Evolutionary conservation across 768 basidiomycete species (phyloP), one percentile per base, ranked within the genome.

Genomic region (Phlebiopsis flavidoalba): DNA sequence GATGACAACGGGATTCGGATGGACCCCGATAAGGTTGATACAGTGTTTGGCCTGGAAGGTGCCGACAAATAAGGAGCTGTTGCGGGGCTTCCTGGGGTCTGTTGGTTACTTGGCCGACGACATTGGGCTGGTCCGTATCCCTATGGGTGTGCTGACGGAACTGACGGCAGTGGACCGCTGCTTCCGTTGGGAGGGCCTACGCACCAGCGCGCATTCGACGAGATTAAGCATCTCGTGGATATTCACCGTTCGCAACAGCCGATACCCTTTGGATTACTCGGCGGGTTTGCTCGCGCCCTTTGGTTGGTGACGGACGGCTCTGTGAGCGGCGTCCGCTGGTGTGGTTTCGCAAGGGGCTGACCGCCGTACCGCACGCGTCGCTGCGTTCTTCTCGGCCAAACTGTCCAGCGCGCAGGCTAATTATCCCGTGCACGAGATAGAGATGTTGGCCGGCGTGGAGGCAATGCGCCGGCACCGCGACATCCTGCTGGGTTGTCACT

Each of bases 351-450:
- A 74, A 58, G 71, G 72, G 0, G 19, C 53, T 0, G 65, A 69
- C 11, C 26, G 60, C 0, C 26, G 61, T 4, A 67, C 58, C 0
- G 68, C 65, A 0, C 26, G 53, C 3, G 60, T 69, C 22, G 62
- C 67, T 0, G 67, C 67, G 1, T 72, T 73, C 54, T 72, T 60
- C 58, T 73, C 66, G 0, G 71, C 64, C 17, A 74, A 74, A 45
- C 64, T 73, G 31, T 66, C 58, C 5, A 35, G 67, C 0, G 66
- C 70, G 1, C 70, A 73, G 54, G 62, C 64, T 31, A 70, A 72
- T 47, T 78, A 79, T 50, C 71, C 74, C 21, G 74, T 76, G 0
- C 75, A 76, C 56, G 76, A 78, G 62, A 65, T 73, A 5, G 78
- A 80, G 50, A 58, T 73, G 24, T 54, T 74, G 19, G 71, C 70